A percentile compares a stretch with the other conserved stretches of the same genome.
Conservation (phyloP, 1,284 basidiomycete species). For the Malassezia slooffiae region DNA sequence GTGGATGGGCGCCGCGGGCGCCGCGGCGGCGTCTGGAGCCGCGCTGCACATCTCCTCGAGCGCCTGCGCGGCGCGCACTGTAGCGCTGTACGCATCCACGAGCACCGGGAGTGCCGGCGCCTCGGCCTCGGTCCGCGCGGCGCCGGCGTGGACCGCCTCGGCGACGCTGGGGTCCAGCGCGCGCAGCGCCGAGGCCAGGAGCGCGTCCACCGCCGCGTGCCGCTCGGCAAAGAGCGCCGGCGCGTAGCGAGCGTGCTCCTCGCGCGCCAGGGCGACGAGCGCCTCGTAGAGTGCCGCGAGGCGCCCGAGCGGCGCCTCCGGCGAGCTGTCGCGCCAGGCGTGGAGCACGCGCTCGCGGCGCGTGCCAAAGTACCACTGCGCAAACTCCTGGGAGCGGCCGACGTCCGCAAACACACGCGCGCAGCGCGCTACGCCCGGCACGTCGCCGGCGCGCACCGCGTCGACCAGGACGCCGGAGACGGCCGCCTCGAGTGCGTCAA, state of each 20-base stretch:
- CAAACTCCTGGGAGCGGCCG: neutral
- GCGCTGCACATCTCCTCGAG: no score
- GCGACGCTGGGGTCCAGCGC: neutral
- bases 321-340: neutral
- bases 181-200: neutral
- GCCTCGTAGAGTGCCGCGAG: neutral
- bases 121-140: no score
- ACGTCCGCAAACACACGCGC: slow-evolving; percentile 4
- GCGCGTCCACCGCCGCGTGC: neutral
- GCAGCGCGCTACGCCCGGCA: neutral
- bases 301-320: neutral
- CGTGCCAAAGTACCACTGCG: neutral
- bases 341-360: neutral
- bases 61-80: neutral
- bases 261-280: neutral
- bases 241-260: neutral
- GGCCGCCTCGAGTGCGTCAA: neutral
- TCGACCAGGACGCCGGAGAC: neutral
- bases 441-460: neutral
- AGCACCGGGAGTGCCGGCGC: slow-evolving; percentile 4
- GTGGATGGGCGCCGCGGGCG: no score
- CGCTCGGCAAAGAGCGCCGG: slow-evolving; percentile 1
- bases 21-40: neutral
- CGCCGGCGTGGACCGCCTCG: no score
- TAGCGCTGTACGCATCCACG: slow-evolving; percentile 1